Evolutionary conservation across 2,329 filamentous ascomycete genomes (phyloP), one percentile per base, ranked within the genome.

Genomic region (Aspergillus sp.): DNA sequence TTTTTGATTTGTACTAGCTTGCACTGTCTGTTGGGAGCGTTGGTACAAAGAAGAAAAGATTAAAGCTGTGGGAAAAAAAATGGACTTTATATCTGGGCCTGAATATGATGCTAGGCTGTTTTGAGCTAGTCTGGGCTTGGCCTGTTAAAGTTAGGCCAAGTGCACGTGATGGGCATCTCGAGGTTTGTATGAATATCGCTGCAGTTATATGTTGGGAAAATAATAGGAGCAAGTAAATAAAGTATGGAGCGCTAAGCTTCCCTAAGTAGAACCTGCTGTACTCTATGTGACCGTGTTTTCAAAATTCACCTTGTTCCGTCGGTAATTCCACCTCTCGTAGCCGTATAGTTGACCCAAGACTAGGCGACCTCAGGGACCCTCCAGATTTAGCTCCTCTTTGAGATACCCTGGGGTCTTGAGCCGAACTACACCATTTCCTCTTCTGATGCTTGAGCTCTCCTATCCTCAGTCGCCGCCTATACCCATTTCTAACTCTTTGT

Each of bases 21-120:
- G 84, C 87, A 69, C 91, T 94, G 91, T 94, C 91, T 93, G 78
- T 83, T 85, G 88, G 89, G 84, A 85, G 90, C 89, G 89, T 90
- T 87, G 82, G 71, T 76, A 77, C 77, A 72, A 73, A 72, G 71
- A 73, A 74, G 77, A 79, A 78, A 72, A 62, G 69, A 67, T 63
- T 67, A 66, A 30, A 54, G 34, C 30, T 46, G 61, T 60, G 65
- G 68, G 49, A 62, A 52, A 65, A 64, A 67, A 64, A 62, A 60
- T 57, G 56, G 54, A 61, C 54, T 31, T 56, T 68, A 68, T 62
- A 66, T 66, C 25, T 28, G 30, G 34, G 28, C 25, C 19, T 22
- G 19, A 31, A 46, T 46, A 23, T 4, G 0, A 48, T 66, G 66
- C 76, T 78, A 78, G 65, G 38, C 57, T 48, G n/a, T 11, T 34